Evolutionary conservation across 1,284 basidiomycete species (phyloP).

Genomic region (Cerioporus squamosus): DNA sequence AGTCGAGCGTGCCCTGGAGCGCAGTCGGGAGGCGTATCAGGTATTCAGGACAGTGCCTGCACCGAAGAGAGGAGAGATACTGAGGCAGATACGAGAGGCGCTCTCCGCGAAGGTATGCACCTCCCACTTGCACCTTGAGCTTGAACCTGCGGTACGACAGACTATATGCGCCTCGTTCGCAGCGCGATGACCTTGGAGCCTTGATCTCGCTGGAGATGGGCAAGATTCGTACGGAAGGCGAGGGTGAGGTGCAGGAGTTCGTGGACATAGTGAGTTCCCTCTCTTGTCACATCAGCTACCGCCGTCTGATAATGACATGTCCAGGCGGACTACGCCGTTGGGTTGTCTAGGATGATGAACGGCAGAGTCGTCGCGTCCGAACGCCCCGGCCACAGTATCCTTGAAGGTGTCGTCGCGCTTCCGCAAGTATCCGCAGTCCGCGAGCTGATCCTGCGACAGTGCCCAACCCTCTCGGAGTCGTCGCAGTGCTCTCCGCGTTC

Average conservation of each 20-base stretch:
- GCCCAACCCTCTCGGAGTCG: constrained; percentile 90
- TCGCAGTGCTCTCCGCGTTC: constrained; percentile 92
- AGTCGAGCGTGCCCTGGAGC: constrained; percentile 63
- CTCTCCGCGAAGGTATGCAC: constrained; percentile 73
- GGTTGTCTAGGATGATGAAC: constrained; percentile 91
- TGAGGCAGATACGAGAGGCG: constrained; percentile 87
- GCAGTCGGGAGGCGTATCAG: constrained; percentile 72
- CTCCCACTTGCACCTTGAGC: not conserved
- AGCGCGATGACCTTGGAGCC: constrained; percentile 84
- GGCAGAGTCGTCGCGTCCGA: constrained; percentile 86
- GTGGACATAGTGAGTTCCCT: constrained; percentile 79
- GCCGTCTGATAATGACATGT: not conserved
- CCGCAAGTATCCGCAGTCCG: no score
- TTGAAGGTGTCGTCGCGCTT: constrained; percentile 63
- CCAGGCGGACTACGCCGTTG: constrained; percentile 77
- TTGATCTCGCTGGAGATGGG: constrained; percentile 93
- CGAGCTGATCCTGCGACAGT: constrained; percentile 47
- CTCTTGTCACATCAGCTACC: constrained; percentile 10
- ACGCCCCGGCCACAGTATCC: constrained; percentile 87
- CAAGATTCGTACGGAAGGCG: constrained; percentile 92
- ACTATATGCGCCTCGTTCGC: constrained; percentile 11
- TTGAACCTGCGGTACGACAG: no score
- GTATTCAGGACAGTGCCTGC: constrained; percentile 81
- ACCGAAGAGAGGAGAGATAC: constrained; percentile 85
- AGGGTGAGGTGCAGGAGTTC: constrained; percentile 94